phyloP scores from a whole-genome alignment of 2,329 filamentous ascomycete genomes.

The Didymella arachidicola region DNA sequence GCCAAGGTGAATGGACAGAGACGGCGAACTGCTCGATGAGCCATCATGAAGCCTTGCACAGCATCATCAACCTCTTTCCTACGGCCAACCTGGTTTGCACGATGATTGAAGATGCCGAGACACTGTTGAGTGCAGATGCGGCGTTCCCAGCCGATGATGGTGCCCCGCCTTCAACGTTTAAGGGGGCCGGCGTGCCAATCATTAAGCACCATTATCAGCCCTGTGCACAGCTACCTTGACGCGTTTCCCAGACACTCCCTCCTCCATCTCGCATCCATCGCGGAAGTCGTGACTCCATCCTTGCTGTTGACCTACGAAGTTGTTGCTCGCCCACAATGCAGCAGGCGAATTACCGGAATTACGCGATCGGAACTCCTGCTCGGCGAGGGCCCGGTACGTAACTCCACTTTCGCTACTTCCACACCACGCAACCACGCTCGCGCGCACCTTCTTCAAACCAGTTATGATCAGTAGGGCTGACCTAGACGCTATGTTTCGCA shows the following conservation, averaged over 20 bases:
- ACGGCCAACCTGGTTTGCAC: slow-evolving; percentile 7
- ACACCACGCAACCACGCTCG: slow-evolving; percentile 7
- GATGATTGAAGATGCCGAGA: slow-evolving; percentile 11
- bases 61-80: slow-evolving; percentile 2
- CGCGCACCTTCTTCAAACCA: slow-evolving; percentile 16
- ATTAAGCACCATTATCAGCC: slow-evolving; percentile 14
- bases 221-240: slow-evolving; percentile 24
- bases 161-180: slow-evolving; percentile 23
- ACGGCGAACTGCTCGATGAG: slow-evolving; percentile 11
- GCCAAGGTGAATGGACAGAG: slow-evolving; percentile 23
- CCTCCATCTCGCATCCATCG: slow-evolving; percentile 24
- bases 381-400: slow-evolving; percentile 56
- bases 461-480: slow-evolving; percentile 59
- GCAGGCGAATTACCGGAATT: slow-evolving; percentile 55
- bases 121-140: slow-evolving; percentile 19
- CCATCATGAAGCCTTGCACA: slow-evolving; percentile 2
- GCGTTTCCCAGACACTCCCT: slow-evolving; percentile 20
- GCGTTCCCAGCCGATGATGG: slow-evolving; percentile 18
- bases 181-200: slow-evolving; percentile 23
- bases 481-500: slow-evolving; percentile 56
- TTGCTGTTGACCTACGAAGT: slow-evolving; percentile 37
- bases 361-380: slow-evolving; percentile 45
- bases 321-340: slow-evolving; percentile 50
- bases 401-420: slow-evolving; percentile 25
- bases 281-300: slow-evolving; percentile 35